Conservation (phyloP, 352 stramenopile species). For the Peronosclerospora sorghi region DNA sequence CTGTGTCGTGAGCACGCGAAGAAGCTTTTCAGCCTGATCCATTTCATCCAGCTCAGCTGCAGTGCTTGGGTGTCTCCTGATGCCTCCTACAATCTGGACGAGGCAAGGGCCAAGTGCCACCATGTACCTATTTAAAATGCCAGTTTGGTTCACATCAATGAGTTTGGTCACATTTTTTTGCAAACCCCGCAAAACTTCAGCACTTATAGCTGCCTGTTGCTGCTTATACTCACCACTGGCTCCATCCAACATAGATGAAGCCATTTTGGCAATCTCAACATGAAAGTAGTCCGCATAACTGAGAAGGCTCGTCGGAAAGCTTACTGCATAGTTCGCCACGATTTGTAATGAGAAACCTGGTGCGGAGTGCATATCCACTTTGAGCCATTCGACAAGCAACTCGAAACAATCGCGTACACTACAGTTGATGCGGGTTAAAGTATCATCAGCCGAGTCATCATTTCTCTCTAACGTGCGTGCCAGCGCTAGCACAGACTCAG, state of each 20-base stretch:
- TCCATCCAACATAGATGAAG: conserved; percentile 13
- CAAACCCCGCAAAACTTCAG: conserved; percentile 28
- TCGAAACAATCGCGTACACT: conserved; percentile 22
- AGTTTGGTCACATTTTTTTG: conserved; percentile 29
- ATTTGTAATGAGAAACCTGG: conserved; percentile 35
- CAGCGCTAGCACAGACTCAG: conserved; percentile 30
- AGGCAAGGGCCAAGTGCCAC: conserved; percentile 26
- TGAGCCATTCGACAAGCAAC: conserved; percentile 30
- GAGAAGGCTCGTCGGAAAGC: conserved; percentile 21
- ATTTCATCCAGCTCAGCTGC: conserved; percentile 22
- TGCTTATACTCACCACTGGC: conserved; percentile 10
- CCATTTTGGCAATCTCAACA: conserved; percentile 16
- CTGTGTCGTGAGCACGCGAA: conserved; percentile 35
- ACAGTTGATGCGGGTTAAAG: conserved; percentile 11
- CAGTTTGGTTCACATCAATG: conserved; percentile 25
- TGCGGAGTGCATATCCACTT: conserved; percentile 22
- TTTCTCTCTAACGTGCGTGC: conserved; percentile 19
- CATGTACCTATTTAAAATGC: conserved; percentile 36
- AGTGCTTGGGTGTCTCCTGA: conserved; percentile 17
- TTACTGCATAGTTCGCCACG: conserved; percentile 21
- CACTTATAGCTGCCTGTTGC: conserved; percentile 10
- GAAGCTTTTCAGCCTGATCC: conserved; percentile 31
- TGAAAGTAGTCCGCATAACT: conserved; percentile 27
- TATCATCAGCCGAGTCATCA: background rate
- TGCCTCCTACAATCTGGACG: conserved; percentile 19